phyloP scores from a whole-genome alignment of 164 flowering plant genomes.

The Dillenia turbinata region DNA sequence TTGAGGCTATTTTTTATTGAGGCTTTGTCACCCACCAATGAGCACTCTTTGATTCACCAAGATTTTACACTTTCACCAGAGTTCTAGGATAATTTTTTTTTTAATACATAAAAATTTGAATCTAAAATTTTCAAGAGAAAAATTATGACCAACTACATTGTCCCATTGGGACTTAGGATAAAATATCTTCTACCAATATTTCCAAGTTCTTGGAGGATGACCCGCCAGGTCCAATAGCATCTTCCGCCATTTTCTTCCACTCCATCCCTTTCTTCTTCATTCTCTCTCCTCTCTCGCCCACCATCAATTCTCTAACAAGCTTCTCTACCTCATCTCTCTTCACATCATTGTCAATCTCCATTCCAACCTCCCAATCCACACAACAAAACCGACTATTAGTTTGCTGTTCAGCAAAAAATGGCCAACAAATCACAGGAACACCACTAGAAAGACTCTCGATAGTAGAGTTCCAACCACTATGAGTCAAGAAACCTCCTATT shows the following conservation, averaged over 20 bases:
- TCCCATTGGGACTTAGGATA: no score
- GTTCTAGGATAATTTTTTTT: no score
- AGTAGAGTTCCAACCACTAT: conserved; percentile 25
- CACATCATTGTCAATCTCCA: conserved; percentile 33
- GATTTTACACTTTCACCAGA: no score
- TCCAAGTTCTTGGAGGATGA: conserved; percentile 16
- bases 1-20: no score
- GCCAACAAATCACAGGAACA: conserved; percentile 39
- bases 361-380: conserved; percentile 28
- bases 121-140: no score
- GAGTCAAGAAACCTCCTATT: conserved; percentile 33
- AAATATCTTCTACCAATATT: conserved; percentile 1
- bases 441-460: conserved; percentile 26
- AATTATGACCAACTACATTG: no score
- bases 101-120: no score
- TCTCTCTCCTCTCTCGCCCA: conserved; percentile 30
- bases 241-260: conserved; percentile 28
- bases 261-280: conserved; percentile 25
- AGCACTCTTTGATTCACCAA: no score
- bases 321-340: conserved; percentile 28
- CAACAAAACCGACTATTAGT: conserved; percentile 31
- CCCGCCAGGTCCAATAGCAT: conserved; percentile 17
- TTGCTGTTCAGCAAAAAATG: conserved; percentile 39
- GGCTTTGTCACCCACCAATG: no score
- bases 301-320: conserved; percentile 39